Conservation (phyloP, 2,329 filamentous ascomycete species). For the Fusarium coffeatum region DNA sequence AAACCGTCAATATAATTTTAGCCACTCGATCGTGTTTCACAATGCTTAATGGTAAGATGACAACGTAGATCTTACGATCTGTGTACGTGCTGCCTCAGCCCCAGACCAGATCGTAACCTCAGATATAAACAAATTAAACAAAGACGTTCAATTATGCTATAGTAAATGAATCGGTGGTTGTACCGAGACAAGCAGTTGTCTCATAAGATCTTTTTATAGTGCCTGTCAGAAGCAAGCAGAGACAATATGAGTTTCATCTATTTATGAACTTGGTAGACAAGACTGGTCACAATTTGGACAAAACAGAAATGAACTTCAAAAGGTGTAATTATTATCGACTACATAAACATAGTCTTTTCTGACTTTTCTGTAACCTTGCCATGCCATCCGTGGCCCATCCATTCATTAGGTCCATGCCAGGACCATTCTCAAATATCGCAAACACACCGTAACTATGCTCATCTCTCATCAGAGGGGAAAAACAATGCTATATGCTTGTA, state of each 20-base stretch:
- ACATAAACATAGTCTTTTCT: slow-evolving; percentile 43
- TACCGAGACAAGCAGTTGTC: slow-evolving; percentile 3
- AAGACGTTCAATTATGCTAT: background rate
- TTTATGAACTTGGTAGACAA: background rate
- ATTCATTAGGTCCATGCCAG: slow-evolving; percentile 42
- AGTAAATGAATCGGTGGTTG: background rate
- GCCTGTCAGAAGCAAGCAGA: background rate
- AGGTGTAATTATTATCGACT: slow-evolving; percentile 43
- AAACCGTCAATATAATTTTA: background rate
- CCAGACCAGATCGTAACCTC: background rate
- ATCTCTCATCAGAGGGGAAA: slow-evolving; percentile 38
- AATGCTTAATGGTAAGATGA: background rate
- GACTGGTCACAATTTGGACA: background rate
- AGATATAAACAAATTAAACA: background rate
- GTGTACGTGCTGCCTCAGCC: background rate
- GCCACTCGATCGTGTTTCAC: background rate
- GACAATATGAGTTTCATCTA: slow-evolving; percentile 4
- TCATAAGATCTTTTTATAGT: background rate
- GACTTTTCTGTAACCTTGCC: slow-evolving; percentile 48
- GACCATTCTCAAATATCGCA: slow-evolving; percentile 39
- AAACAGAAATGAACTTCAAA: slow-evolving; percentile 30
- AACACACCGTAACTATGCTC: slow-evolving; percentile 46
- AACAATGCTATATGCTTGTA: slow-evolving; percentile 46
- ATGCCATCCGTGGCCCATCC: slow-evolving; percentile 39
- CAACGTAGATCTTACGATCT: background rate